Percentiles rank a stretch among this genome's conserved stretches.
phyloP scores from a whole-genome alignment of 78 protist genomes.

The Chrysochromulina parva region DNA sequence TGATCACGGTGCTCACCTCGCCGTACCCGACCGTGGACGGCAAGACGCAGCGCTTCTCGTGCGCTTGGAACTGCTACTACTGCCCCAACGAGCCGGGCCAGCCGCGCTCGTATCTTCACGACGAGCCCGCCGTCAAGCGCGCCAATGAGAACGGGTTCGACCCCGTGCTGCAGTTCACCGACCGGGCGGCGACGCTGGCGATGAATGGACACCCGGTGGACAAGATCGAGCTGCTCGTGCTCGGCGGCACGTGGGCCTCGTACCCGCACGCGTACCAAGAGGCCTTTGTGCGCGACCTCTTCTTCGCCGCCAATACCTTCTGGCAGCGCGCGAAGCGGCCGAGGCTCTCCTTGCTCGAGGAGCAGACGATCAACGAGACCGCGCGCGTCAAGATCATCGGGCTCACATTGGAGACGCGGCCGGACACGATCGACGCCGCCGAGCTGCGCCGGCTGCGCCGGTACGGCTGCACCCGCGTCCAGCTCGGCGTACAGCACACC shows the following conservation, averaged over 20 bases:
- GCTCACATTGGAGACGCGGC: slow-evolving; percentile 53
- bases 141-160: slow-evolving; percentile 34
- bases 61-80: slow-evolving; percentile 44
- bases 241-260: slow-evolving; percentile 44
- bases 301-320: slow-evolving; percentile 55
- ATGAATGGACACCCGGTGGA: slow-evolving; percentile 45
- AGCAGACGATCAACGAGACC: slow-evolving; percentile 30
- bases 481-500: slow-evolving; percentile 25
- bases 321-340: background rate
- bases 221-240: slow-evolving; percentile 45
- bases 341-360: background rate
- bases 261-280: slow-evolving; percentile 32
- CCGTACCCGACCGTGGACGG: background rate
- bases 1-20: slow-evolving; percentile 24
- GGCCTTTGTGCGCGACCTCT: slow-evolving; percentile 28
- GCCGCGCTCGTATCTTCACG: slow-evolving; percentile 30
- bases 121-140: slow-evolving; percentile 52
- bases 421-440: slow-evolving; percentile 13
- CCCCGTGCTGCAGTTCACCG: slow-evolving; percentile 38
- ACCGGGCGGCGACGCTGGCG: slow-evolving; percentile 44
- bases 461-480: slow-evolving; percentile 35
- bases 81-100: slow-evolving; percentile 48
- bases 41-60: slow-evolving; percentile 1
- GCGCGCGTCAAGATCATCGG: slow-evolving; percentile 36
- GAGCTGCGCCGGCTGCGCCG: background rate